These are phyloP conservation scores for Jaenimonas drosophilae DNA, from an alignment of 208 protist genomes.

Conservation along the genomic window DNA sequence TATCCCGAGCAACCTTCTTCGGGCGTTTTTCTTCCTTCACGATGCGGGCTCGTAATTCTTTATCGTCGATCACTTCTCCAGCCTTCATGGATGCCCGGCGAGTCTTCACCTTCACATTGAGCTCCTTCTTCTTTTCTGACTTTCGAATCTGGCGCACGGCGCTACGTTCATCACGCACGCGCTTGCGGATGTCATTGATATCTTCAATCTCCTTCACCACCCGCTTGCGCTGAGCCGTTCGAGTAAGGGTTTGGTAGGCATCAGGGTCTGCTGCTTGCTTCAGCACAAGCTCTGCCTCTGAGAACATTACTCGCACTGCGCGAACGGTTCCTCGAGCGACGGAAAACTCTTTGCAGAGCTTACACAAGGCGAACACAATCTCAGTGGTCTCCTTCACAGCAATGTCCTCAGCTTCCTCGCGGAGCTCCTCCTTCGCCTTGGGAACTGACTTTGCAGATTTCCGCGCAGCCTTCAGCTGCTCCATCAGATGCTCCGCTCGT, in stretches of 20 bases:
- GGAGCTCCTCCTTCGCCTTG: not conserved
- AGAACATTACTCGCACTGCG: slow-evolving; percentile 71
- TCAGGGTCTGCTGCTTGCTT: slow-evolving; percentile 49
- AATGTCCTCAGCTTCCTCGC: slow-evolving; percentile 8
- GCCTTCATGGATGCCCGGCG: slow-evolving; percentile 4
- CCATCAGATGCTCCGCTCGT: slow-evolving; percentile 20
- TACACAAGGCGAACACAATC: slow-evolving; percentile 33
- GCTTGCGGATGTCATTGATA: slow-evolving; percentile 45
- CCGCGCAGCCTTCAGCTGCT: too few relatives aligned
- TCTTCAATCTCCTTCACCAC: slow-evolving; percentile 75
- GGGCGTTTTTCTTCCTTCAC: slow-evolving; percentile 11
- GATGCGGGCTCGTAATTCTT: slow-evolving; percentile 2
- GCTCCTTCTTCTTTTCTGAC: slow-evolving; percentile 7
- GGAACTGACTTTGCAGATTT: too few relatives aligned
- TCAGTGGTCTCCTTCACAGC: slow-evolving; percentile 18
- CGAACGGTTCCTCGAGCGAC: slow-evolving; percentile 38
- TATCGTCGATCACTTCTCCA: slow-evolving; percentile 6
- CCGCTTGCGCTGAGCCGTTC: slow-evolving; percentile 37
- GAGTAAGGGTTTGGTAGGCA: slow-evolving; percentile 25
- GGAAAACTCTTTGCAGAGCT: slow-evolving; percentile 53
- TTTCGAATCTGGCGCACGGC: slow-evolving; percentile 20
- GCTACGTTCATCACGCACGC: slow-evolving; percentile 37
- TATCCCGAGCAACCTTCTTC: slow-evolving; percentile 42
- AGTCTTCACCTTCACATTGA: slow-evolving; percentile 19
- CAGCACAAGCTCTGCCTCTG: slow-evolving; percentile 69